Base-by-base conservation (phyloP, 805 yeast species). In the Ogataea dorogensis region DNA sequence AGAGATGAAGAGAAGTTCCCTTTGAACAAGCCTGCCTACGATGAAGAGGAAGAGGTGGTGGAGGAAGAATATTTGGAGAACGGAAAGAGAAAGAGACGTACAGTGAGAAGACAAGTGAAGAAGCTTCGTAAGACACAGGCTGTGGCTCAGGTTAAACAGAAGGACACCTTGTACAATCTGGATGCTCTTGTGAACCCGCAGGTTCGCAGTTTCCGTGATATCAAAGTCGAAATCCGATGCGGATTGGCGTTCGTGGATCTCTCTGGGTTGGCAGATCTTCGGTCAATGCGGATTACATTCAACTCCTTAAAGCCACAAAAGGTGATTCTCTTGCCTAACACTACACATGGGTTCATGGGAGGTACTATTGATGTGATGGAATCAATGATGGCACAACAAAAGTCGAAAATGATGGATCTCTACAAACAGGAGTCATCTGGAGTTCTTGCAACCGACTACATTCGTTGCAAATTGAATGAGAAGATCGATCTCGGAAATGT, bases 231-330 rank as follows among this genome's bases (percentile, higher is more conserved):
- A 5, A 64, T 86, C 4, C 66, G 80, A 40, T 88, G 96, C 60
- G 82, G 80, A 1, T 59, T 89, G 6, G 73, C 85, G 2, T 87
- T 67, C 54, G 75, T 91, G 38, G 97, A 91, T 55, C 67, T 89
- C 29, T 75, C 88, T 11, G 96, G 96, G 14, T 61, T 83, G 13
- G 91, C 86, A 0, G 97, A 93, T 54, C 65, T 81, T 44, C 71
- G 96, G 44, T 91, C 98, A 0, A 63, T 86, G 38, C 71, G 79
- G 29, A 77, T 86, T 59, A 84, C 89, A 36, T 68, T 87, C 27
- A 86, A 93, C 15, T 71, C 82, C 2, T 63, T 93, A 36, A 84
- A 85, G 50, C 96, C 98, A 4, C 73, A 78, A 33, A 80, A 80
- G 47, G 67, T 89, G 30, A 63, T 91, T 71, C 78, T 15, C 14